Conservation (phyloP, 306 rosid genomes). For the Mimosa pudica region DNA sequence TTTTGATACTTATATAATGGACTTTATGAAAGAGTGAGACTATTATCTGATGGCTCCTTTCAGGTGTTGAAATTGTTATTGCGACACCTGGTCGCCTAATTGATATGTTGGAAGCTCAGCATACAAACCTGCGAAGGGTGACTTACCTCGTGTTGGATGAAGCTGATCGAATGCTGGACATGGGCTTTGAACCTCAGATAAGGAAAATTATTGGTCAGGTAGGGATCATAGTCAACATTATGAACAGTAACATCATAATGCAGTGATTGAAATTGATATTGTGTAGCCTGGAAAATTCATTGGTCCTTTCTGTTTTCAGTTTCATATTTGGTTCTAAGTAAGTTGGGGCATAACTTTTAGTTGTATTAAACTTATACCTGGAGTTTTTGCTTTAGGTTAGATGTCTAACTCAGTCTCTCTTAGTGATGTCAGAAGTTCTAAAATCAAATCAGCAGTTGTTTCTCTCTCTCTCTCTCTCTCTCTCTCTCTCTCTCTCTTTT, state of each 20-base stretch:
- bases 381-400: neutral
- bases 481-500: too few relatives aligned
- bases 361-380: neutral
- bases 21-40: conserved; percentile 20
- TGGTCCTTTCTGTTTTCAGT: neutral
- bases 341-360: neutral
- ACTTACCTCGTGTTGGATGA: conserved; percentile 94
- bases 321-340: neutral
- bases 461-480: too few relatives aligned
- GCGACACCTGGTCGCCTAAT: conserved; percentile 97
- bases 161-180: conserved; percentile 98
- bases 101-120: conserved; percentile 96
- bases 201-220: conserved; percentile 84
- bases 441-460: neutral
- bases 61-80: conserved; percentile 92
- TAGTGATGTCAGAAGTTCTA: neutral
- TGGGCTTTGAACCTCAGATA: conserved; percentile 99
- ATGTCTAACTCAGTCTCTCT: neutral
- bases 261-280: neutral
- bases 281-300: neutral
- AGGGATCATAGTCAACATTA: conserved; percentile 5
- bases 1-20: neutral
- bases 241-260: neutral
- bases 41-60: conserved; percentile 30
- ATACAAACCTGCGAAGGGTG: conserved; percentile 86